phyloP scores from a whole-genome alignment of 768 basidiomycete genomes.

The Pholiota conissans region DNA sequence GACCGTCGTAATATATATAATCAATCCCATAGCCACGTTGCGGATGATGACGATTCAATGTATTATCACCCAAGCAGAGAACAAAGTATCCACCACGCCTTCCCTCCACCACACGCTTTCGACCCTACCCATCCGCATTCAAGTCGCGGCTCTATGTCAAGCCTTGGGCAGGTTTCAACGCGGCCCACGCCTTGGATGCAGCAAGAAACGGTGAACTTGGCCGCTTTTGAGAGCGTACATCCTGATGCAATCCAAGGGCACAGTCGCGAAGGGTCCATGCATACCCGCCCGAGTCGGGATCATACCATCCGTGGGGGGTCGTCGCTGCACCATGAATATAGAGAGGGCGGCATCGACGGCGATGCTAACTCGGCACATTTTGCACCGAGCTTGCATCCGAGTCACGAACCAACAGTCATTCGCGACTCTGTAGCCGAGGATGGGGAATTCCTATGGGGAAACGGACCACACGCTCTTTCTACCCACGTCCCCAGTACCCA shows the following conservation, averaged over 20 bases:
- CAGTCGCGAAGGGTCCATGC: background rate
- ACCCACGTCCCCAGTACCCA: background rate
- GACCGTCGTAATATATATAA: no score
- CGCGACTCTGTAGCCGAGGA: background rate
- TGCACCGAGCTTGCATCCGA: background rate
- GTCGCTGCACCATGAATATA: background rate
- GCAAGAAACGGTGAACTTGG: background rate
- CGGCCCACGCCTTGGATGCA: slow-evolving; percentile 3
- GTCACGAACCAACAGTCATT: background rate
- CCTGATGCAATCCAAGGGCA: background rate
- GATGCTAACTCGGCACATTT: no score
- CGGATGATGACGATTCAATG: slow-evolving; percentile 3
- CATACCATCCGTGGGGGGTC: background rate
- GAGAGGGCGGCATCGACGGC: no score
- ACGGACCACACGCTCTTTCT: background rate
- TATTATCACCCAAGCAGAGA: slow-evolving; percentile 5
- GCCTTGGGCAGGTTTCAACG: background rate
- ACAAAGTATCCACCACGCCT: background rate
- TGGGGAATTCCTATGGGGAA: background rate
- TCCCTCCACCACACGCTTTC: background rate
- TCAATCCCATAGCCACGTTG: background rate
- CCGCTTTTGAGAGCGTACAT: background rate
- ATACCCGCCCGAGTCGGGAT: background rate
- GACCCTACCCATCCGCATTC: background rate
- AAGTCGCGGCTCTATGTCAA: background rate